Base-by-base conservation (phyloP, 805 yeast genomes). In the Phaffomyces thermotolerans region DNA sequence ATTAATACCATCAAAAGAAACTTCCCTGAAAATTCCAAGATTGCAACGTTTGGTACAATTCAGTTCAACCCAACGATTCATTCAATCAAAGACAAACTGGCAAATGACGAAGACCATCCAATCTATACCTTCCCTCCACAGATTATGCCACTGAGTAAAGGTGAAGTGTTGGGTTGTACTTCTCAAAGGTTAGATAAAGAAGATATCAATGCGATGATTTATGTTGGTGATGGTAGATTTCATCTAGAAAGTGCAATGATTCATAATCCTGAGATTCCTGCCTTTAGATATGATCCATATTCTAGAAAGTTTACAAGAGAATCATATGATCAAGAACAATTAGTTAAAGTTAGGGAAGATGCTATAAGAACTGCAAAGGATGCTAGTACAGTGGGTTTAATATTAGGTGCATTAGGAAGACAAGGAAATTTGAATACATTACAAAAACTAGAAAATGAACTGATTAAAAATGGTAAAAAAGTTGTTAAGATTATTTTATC, bases 171-270 rank as follows among this genome's bases (percentile, higher is more conserved):
- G 14, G 99, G 99, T 0, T 93, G 99, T 62, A 93, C 99, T 0
- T 88, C 97, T 1, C 91, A 95, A 23, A 68, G 85, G 47, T 65
- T 93, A 35, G 81, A 81, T 51, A 69, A 73, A 20, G 71, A 72
- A 5, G 81, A 79, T 36, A 72, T 76, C 30, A 79, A 80, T 54
- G 95, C 90, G 0, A 87, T 90, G 83, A 74, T 93, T 3, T 93
- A 91, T 57, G 71, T 93, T 20, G 99, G 99, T 30, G 99, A 93
- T 64, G 99, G 99, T 13, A 68, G 99, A 40, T 93, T 93, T 66
- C 99, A 93, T 63, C 68, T 93, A 36, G 99, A 93, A 60, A 79
- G 91, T 41, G 88, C 97, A 6, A 91, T 93, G 98, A 93, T 93
- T 44, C 98, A 90, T 63, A 93, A 93, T 59, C 99, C 99, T 0